Base-by-base conservation (phyloP, 495 filamentous ascomycete genomes). In the Penicillium cataractarum region DNA sequence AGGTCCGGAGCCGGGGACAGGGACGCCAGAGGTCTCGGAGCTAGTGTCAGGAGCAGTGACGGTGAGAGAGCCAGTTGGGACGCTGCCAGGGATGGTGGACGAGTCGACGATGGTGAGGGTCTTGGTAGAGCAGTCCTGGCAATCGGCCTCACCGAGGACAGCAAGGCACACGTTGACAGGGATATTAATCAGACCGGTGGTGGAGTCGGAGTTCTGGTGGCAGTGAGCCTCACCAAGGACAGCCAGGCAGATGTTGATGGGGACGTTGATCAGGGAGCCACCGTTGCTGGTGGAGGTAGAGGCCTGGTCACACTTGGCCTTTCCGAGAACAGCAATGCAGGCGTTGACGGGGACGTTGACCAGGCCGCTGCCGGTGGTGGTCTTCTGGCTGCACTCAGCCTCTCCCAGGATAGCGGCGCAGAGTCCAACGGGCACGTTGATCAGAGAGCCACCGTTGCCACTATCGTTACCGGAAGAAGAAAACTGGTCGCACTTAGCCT, bases 291-390 rank as follows among this genome's bases (percentile, higher is more conserved):
- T 15, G 61, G 63, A 60, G 19, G 63, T 55, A 48, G 69, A 67
- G 44, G 46, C 68, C 55, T 74, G 72, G 42, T 74, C 62, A 62
- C 72, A 74, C 64, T 73, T 71, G 64, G 66, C 70, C 26, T 71
- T 29, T 24, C 72, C 72, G 22, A 74, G 65, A 40, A 57, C 72
- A 56, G 65, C 70, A 19, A 71, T 6, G 27, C 72, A 74, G n/a
- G 40, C 61, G 37, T 71, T 62, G 8, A 74, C 33, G 46, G 72
- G 72, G 4, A 74, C 70, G 21, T 65, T 73, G 66, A 74, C 70
- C 60, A 74, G 40, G 7, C 70, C 70, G 46, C 49, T 42, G n/a
- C n/a, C n/a, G 54, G 49, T 35, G 33, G 51, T 21, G 64, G 26
- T 57, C 29, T 62, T 33, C 56, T 68, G 63, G 24, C 70, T 61